phyloP scores from a whole-genome alignment of 2,329 filamentous ascomycete species.

The Cercospora berteroae region DNA sequence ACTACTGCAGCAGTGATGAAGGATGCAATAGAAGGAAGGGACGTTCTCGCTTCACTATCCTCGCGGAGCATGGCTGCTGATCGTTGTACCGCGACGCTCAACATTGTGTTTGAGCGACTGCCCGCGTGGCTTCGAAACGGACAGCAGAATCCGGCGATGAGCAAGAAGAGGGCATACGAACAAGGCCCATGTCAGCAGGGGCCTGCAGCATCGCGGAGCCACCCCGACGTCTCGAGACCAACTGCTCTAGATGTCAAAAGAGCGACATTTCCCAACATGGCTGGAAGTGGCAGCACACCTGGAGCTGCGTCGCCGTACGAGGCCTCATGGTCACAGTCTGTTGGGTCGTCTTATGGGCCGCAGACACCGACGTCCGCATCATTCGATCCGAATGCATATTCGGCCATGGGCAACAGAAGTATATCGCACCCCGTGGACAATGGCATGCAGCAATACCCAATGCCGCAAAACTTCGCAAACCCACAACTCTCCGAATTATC shows the following conservation, averaged over 20 bases:
- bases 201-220: conserved; percentile 29
- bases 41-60: conserved; percentile 75
- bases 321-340: conserved; percentile 28
- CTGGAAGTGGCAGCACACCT: conserved; percentile 10
- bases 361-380: conserved; percentile 27
- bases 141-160: conserved; percentile 42
- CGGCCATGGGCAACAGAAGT: conserved; percentile 20
- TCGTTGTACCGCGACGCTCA: conserved; percentile 73
- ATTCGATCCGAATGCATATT: conserved; percentile 24
- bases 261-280: conserved; percentile 32
- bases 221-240: conserved; percentile 30
- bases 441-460: conserved; percentile 25
- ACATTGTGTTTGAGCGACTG: conserved; percentile 78
- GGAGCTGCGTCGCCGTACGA: conserved; percentile 20
- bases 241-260: conserved; percentile 21
- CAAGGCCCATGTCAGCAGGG: conserved; percentile 18
- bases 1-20: conserved; percentile 76
- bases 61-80: conserved; percentile 86
- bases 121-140: conserved; percentile 57
- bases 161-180: conserved; percentile 49
- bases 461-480: conserved; percentile 37
- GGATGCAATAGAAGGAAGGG: conserved; percentile 80
- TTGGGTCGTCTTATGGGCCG: conserved; percentile 29
- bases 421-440: conserved; percentile 24
- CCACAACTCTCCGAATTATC: conserved; percentile 65